These are phyloP conservation scores for Macadamia integrifolia DNA, from an alignment of 164 flowering plant genomes.

Conservation along the genomic window DNA sequence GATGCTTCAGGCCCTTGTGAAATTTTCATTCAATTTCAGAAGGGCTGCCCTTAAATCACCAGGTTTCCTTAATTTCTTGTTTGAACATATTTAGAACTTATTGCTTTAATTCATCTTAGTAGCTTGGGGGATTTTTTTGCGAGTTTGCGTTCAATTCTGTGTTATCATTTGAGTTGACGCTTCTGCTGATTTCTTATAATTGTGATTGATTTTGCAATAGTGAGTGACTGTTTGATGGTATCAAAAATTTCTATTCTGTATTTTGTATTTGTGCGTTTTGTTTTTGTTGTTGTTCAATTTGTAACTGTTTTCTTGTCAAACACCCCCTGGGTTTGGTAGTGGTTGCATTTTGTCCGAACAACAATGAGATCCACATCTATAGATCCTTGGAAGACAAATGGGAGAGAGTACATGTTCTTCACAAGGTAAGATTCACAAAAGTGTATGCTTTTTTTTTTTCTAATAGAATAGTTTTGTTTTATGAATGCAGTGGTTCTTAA, in stretches of 20 bases:
- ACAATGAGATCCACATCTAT: slow-evolving; percentile 84
- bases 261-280: not conserved
- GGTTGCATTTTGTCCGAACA: slow-evolving; percentile 93
- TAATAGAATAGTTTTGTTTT: not conserved
- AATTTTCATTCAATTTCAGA: too few species aligned
- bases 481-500: not conserved
- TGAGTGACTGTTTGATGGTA: not conserved
- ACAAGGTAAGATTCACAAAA: slow-evolving; percentile 50
- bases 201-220: not conserved
- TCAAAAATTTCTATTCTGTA: not conserved
- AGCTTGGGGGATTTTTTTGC: too few species aligned
- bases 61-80: too few species aligned
- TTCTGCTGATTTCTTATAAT: not conserved
- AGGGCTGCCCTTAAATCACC: too few species aligned
- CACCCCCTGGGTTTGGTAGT: slow-evolving; percentile 33
- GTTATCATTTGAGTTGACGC: too few species aligned
- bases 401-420: slow-evolving; percentile 79
- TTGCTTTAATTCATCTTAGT: too few species aligned
- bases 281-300: not conserved
- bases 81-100: too few species aligned
- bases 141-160: too few species aligned
- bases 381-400: slow-evolving; percentile 55
- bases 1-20: too few species aligned
- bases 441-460: not conserved
- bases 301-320: not conserved